Evolutionary conservation across 2,329 filamentous ascomycete genomes (phyloP).

Genomic region (Pochonia chlamydosporia): DNA sequence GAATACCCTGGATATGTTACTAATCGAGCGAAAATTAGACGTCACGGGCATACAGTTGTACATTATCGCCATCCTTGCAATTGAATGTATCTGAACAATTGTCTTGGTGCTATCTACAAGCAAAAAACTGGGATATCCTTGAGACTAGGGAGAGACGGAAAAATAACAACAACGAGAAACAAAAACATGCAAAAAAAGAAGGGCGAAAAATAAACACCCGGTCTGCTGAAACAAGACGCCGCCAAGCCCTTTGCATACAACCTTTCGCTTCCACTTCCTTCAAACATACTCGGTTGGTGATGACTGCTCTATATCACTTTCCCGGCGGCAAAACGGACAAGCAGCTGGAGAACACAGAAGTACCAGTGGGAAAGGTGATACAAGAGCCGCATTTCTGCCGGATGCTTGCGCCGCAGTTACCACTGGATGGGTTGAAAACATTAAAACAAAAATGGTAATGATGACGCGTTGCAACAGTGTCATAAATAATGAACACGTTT

Average conservation of each 20-base stretch:
- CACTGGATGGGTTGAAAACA: not conserved
- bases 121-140: conserved; percentile 13
- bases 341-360: not conserved
- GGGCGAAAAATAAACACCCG: conserved; percentile 20
- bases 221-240: not conserved
- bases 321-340: not conserved
- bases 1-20: too few species aligned
- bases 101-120: conserved; percentile 10
- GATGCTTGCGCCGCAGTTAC: not conserved
- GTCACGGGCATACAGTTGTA: not conserved
- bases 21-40: too few species aligned
- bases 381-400: not conserved
- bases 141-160: conserved; percentile 5
- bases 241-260: not conserved
- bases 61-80: too few species aligned
- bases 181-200: conserved; percentile 15
- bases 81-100: not conserved
- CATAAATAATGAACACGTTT: too few species aligned
- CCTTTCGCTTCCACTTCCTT: not conserved
- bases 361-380: not conserved
- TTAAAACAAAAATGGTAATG: too few species aligned
- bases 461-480: too few species aligned
- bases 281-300: not conserved
- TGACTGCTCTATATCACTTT: not conserved
- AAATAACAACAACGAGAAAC: conserved; percentile 7